Evolutionary conservation across 106 monocot genomes (phyloP).

Genomic region (Phalaenopsis equestris): DNA sequence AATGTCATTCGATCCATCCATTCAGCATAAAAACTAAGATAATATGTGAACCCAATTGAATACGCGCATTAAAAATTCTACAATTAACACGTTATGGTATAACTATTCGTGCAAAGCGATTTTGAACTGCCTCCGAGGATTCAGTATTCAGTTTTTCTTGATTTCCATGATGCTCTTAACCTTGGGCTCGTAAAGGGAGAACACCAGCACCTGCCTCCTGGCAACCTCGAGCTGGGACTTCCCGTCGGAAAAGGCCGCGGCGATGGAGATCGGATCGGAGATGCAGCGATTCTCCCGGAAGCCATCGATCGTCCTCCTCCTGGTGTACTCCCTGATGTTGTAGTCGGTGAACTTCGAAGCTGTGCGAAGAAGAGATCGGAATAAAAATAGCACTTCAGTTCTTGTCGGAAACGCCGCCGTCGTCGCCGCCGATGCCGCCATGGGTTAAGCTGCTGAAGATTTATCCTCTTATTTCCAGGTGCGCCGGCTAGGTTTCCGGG

Average conservation of each 20-base stretch:
- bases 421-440: not conserved
- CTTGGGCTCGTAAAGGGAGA: conserved; percentile 70
- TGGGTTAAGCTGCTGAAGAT: not conserved
- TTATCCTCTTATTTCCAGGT: not conserved
- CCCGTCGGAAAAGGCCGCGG: conserved; percentile 42
- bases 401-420: conserved; percentile 16
- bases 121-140: not conserved
- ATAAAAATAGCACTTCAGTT: conserved; percentile 38
- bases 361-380: conserved; percentile 70
- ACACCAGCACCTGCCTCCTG: conserved; percentile 61
- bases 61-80: not conserved
- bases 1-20: not conserved
- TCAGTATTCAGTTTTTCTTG: not conserved
- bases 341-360: conserved; percentile 71
- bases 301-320: conserved; percentile 41
- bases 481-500: too few species aligned
- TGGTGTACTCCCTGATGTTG: conserved; percentile 81
- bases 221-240: conserved; percentile 72
- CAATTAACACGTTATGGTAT: not conserved
- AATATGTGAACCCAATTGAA: not conserved
- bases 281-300: conserved; percentile 57
- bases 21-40: not conserved
- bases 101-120: not conserved
- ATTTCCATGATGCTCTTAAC: conserved; percentile 92
- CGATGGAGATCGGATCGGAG: conserved; percentile 37